phyloP scores from a whole-genome alignment of 2,329 filamentous ascomycete species.

The Paecilomyces fulvus region DNA sequence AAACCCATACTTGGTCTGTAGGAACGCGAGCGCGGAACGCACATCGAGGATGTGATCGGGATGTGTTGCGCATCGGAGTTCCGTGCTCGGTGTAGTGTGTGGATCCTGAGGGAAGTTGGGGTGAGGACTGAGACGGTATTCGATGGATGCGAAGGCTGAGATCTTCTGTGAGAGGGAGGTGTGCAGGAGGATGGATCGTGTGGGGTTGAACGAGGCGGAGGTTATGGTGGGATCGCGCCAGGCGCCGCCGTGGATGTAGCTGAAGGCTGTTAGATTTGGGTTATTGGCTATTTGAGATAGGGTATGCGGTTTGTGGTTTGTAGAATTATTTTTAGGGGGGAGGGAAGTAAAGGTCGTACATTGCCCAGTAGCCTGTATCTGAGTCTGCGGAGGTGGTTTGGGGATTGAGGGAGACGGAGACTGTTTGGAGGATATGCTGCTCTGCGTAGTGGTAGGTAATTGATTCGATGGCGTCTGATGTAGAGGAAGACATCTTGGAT shows the following conservation, averaged over 20 bases:
- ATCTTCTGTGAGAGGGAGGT: slow-evolving; percentile 17
- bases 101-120: slow-evolving; percentile 31
- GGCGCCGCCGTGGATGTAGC: slow-evolving; percentile 42
- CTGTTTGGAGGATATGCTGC: slow-evolving; percentile 23
- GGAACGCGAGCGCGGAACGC: slow-evolving; percentile 28
- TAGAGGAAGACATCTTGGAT: neutral
- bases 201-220: slow-evolving; percentile 25
- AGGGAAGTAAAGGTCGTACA: slow-evolving; percentile 19
- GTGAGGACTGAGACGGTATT: slow-evolving; percentile 39
- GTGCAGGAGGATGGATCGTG: slow-evolving; percentile 24
- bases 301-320: neutral
- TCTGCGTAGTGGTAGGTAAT: slow-evolving; percentile 18
- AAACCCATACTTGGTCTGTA: slow-evolving; percentile 34
- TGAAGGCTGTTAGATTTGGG: slow-evolving; percentile 5
- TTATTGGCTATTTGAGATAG: neutral
- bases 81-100: slow-evolving; percentile 14
- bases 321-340: neutral
- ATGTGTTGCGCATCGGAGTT: slow-evolving; percentile 31
- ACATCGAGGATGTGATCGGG: slow-evolving; percentile 40
- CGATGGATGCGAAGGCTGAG: slow-evolving; percentile 35
- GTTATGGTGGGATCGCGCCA: slow-evolving; percentile 40
- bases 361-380: slow-evolving; percentile 29
- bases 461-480: slow-evolving; percentile 6
- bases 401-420: slow-evolving; percentile 20
- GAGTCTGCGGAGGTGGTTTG: neutral